These are phyloP conservation scores for Trichoderma guizhouense DNA, from an alignment of 2,329 filamentous ascomycete genomes.

Conservation along the genomic window DNA sequence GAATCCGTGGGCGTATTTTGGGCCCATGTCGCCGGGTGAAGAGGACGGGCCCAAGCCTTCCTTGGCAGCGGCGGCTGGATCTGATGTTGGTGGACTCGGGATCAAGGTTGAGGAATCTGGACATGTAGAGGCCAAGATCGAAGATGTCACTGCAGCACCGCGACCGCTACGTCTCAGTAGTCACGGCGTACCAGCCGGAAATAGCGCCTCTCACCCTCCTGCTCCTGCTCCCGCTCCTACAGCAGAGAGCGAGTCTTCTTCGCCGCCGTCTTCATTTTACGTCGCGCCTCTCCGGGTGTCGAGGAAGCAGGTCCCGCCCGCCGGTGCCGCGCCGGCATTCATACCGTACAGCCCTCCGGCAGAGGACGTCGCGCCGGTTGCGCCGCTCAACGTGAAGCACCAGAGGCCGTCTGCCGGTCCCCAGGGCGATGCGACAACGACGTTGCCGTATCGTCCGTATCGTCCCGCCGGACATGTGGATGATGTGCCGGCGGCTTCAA, in stretches of 20 bases:
- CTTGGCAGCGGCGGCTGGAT: neutral
- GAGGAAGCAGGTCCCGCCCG: constrained; percentile 25
- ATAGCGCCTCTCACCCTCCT: neutral
- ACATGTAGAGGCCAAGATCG: neutral
- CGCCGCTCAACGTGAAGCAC: neutral
- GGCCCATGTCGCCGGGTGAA: constrained; percentile 21
- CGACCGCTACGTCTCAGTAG: neutral
- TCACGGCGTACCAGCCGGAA: neutral
- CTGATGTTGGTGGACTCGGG: neutral
- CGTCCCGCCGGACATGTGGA: neutral
- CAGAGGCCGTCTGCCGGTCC: neutral
- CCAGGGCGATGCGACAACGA: neutral
- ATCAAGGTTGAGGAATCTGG: neutral
- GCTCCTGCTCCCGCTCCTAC: neutral
- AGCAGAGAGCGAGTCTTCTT: neutral
- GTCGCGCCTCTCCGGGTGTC: constrained; percentile 29
- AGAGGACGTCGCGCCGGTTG: neutral
- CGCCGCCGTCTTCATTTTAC: constrained; percentile 20
- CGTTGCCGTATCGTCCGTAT: constrained; percentile 31
- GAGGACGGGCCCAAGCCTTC: neutral
- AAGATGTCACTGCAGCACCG: neutral
- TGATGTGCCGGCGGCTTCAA: neutral
- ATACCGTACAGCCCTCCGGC: constrained; percentile 30
- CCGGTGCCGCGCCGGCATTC: constrained; percentile 24
- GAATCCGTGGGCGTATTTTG: constrained; percentile 36